Base-by-base conservation (phyloP, 768 basidiomycete species). In the Serendipita vermifera region DNA sequence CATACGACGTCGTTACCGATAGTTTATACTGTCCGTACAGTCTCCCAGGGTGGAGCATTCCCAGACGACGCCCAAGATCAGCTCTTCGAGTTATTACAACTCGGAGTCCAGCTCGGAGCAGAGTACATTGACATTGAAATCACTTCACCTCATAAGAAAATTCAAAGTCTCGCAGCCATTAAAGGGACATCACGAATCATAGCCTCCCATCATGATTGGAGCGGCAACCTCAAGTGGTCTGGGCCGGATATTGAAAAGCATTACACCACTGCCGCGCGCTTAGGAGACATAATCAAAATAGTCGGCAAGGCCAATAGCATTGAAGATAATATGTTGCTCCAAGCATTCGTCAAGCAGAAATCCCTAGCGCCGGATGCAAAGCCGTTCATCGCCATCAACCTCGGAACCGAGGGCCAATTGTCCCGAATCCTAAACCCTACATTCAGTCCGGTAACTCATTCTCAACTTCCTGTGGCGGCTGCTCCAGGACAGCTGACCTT, bases 121-220 rank as follows among this genome's bases (percentile, higher is more conserved):
- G 96, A 98, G 68, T 99, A 92, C 66, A 68, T 98, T 60, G 96
- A 98, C 62, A 77, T 96, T 48, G 94, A 99, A 69, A 80, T 87
- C 56, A 77, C 82, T 0, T 82, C 84, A 70, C 78, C 87, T 0
- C 74, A 80, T 60, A 73, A 77, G 48, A 64, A 73, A 48, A 78
- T 93, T 57, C 73, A 74, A 29, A 74, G 77, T 2, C 70, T 97
- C 39, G 68, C 73, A 26, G 63, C 71, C 11, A 73, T 71, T 55
- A 94, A 91, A 66, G 82, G 87, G 0, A 63, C 69, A 36, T 85
- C 91, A 0, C 76, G 83, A 61, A 79, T 97, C 64, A 83, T 99
- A 57, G 87, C 90, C 0, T 96, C 92, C 4, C 96, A 85, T 82
- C 94, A 97, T 65, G 92, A 99, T 63, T 92, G 87, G 84, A 82